Evolutionary conservation across 2,329 filamentous ascomycete genomes (phyloP).

Genomic region (Botrytis deweyae): DNA sequence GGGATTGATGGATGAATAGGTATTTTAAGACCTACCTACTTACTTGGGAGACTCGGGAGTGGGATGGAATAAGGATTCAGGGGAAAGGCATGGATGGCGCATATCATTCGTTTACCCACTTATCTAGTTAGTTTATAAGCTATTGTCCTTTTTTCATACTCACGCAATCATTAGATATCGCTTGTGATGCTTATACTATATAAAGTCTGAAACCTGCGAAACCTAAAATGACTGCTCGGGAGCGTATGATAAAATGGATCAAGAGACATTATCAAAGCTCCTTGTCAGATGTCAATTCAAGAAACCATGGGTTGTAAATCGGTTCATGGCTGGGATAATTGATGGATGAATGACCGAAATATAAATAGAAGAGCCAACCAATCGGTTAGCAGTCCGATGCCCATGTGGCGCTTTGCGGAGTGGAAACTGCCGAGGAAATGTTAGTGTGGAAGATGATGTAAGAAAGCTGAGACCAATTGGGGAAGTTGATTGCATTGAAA

Average conservation of each 20-base stretch:
- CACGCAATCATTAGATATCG: not conserved
- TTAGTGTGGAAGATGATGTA: not conserved
- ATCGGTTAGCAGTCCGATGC: not conserved
- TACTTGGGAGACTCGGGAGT: not conserved
- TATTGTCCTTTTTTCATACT: not conserved
- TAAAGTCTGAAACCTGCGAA: not conserved
- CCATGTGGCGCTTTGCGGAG: not conserved
- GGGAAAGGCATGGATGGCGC: constrained; percentile 35
- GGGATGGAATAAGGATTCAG: constrained; percentile 17
- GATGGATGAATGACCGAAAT: not conserved
- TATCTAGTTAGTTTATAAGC: not conserved
- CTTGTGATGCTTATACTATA: not conserved
- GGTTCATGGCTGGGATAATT: not conserved
- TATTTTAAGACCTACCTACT: not conserved
- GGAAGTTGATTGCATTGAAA: not conserved
- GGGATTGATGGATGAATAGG: not conserved
- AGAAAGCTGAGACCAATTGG: not conserved
- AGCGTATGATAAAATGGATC: not conserved
- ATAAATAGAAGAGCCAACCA: not conserved
- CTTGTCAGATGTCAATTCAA: not conserved
- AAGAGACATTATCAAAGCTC: not conserved
- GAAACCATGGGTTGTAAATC: not conserved
- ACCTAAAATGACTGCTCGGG: not conserved
- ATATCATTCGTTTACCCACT: constrained; percentile 31
- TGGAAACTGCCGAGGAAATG: not conserved